Percentiles rank a stretch among this genome's conserved stretches.
Evolutionary conservation across 2,329 filamentous ascomycete species (phyloP).

Genomic region (Pseudogymnoascus sp.): DNA sequence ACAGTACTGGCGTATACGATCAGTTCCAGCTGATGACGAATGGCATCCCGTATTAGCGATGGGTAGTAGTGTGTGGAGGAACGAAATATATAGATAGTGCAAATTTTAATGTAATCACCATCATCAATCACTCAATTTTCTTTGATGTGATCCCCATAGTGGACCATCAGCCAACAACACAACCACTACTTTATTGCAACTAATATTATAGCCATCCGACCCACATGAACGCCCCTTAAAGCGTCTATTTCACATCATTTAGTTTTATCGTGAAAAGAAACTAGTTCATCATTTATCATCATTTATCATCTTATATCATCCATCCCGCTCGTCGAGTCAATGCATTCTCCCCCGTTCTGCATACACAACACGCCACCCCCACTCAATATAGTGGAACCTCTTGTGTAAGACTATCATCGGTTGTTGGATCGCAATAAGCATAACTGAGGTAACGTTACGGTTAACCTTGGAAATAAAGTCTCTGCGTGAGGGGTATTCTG

Average conservation of each 20-base stretch:
- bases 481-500: background rate
- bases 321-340: background rate
- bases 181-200: background rate
- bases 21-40: conserved; percentile 97
- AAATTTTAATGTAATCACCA: background rate
- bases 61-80: background rate
- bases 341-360: background rate
- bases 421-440: no score
- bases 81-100: background rate
- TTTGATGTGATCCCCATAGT: background rate
- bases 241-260: background rate
- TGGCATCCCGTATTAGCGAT: conserved; percentile 70
- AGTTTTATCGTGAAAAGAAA: background rate
- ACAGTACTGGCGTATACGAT: conserved; percentile 91
- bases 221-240: background rate
- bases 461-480: background rate
- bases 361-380: background rate
- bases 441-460: background rate
- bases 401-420: background rate
- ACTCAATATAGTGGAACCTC: background rate
- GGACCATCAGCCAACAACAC: background rate
- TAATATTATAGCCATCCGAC: background rate
- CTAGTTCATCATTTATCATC: background rate
- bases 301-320: background rate
- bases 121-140: background rate